Base-by-base conservation (phyloP, 306 rosid genomes). In the Lathyrus aphaca region DNA sequence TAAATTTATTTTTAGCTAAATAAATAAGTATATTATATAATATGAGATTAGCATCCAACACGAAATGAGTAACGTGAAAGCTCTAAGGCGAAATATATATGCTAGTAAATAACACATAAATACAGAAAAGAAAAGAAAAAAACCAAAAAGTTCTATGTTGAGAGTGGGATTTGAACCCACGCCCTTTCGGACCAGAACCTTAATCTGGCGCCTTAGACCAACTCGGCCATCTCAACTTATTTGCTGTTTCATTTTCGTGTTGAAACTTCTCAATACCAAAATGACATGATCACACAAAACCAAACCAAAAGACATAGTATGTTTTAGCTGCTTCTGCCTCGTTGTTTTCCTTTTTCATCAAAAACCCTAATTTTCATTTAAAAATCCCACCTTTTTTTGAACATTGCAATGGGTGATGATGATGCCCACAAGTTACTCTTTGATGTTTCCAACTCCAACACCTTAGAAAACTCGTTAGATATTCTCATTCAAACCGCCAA, bases 401-500 rank as follows among this genome's bases (percentile, higher is more conserved):
- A 27, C 54, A 55, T 12, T 58, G 49, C n/a, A 18, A 77, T 71
- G 90, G 84, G 74, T 58, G 64, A 29, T 59, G 78, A 45, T 45
- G 54, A 72, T 21, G 68, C 85, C 54, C 68, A 77, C 17, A 74
- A 79, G 13, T 54, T 37, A 13, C 42, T 91, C 66, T 72, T 79
- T 1, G 45, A 23, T 12, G 84, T 74, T 42, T 82, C 92, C 13
- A 76, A 82, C 63, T 83, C 83, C n/a, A 38, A 57, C 17, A 39
- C 73, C 38, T 62, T 86, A 42, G 59, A 76, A 59, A 27, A 54
- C 12, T 80, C 96, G 11, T 59, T 91, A 16, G 78, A 85, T 51
- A 38, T 37, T 56, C 87, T 91, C 19, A 60, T 65, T 42, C 81
- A 79, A 25, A 69, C 12, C 66, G 82, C 92, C 25, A 85, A 82